phyloP scores from a whole-genome alignment of 208 protist species.

The Porcisia hertigi region DNA sequence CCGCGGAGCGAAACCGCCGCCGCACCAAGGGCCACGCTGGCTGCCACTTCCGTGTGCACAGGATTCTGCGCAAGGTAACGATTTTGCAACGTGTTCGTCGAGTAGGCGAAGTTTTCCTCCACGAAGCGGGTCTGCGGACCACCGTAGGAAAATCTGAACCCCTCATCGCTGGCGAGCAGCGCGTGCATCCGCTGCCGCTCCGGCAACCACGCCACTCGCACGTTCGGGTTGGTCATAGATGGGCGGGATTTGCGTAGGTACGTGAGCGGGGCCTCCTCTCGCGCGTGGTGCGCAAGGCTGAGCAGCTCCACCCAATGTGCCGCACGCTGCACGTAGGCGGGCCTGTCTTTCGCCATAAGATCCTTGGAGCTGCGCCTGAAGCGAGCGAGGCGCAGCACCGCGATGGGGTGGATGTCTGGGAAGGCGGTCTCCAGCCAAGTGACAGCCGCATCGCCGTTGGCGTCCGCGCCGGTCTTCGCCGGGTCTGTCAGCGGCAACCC shows the following conservation, averaged over 20 bases:
- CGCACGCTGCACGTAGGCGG: constrained; percentile 64
- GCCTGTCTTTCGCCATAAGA: constrained; percentile 75
- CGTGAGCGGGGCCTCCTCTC: constrained; percentile 75
- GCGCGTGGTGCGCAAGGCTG: constrained; percentile 41
- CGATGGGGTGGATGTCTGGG: constrained; percentile 63
- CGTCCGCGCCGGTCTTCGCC: constrained; percentile 7
- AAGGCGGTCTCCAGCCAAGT: constrained; percentile 64
- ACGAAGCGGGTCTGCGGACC: constrained; percentile 62
- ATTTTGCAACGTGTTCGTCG: constrained; percentile 66
- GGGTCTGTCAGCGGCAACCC: constrained; percentile 28
- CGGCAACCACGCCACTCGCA: constrained; percentile 80
- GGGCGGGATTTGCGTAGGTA: constrained; percentile 86
- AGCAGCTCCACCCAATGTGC: constrained; percentile 80
- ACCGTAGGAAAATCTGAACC: constrained; percentile 67
- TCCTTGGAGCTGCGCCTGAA: constrained; percentile 59
- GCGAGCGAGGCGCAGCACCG: constrained; percentile 76
- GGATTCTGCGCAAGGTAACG: constrained; percentile 74
- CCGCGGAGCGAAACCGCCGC: constrained; percentile 7
- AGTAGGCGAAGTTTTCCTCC: constrained; percentile 74
- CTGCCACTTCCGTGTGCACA: constrained; percentile 70
- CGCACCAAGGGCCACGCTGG: constrained; percentile 18
- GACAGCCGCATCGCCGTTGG: constrained; percentile 31
- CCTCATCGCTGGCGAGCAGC: constrained; percentile 78
- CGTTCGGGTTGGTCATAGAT: constrained; percentile 66
- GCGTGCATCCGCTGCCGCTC: constrained; percentile 42